A percentile compares a stretch with the other conserved stretches of the same genome.
Conservation (phyloP, 2,329 filamentous ascomycete genomes). For the Fusarium cicatricum region DNA sequence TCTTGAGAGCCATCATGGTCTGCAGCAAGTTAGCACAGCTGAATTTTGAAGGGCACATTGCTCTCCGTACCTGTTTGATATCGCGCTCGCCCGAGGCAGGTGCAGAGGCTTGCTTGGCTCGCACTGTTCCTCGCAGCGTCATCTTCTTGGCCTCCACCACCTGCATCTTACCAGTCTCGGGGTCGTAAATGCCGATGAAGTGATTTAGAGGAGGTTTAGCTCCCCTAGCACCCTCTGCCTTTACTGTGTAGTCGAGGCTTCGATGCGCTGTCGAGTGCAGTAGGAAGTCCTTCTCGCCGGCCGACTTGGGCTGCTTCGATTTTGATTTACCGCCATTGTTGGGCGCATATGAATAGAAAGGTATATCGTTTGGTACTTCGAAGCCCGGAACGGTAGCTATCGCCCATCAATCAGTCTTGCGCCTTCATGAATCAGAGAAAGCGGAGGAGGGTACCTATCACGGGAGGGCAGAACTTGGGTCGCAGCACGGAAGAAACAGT, state of each 20-base stretch:
- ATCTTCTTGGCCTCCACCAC: constrained; percentile 72
- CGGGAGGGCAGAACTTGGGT: constrained; percentile 58
- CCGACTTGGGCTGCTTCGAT: constrained; percentile 51
- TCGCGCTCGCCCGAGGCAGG: constrained; percentile 53
- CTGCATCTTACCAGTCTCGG: constrained; percentile 64
- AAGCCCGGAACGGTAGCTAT: constrained; percentile 49
- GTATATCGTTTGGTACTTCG: constrained; percentile 45
- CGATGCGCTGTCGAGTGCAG: constrained; percentile 66
- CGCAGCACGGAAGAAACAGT: constrained; percentile 57
- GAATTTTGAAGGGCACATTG: not conserved
- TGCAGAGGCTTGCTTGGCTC: constrained; percentile 61
- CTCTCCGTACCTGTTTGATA: constrained; percentile 39
- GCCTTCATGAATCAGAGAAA: not conserved
- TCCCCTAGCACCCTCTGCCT: constrained; percentile 53
- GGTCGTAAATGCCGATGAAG: constrained; percentile 72
- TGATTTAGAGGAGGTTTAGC: constrained; percentile 60
- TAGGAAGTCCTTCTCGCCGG: constrained; percentile 58
- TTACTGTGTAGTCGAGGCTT: constrained; percentile 67
- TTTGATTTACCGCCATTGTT: constrained; percentile 46
- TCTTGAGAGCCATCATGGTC: constrained; percentile 68
- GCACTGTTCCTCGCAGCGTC: constrained; percentile 65
- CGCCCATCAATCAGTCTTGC: constrained; percentile 35
- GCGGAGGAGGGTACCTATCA: constrained; percentile 55
- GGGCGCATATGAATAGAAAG: constrained; percentile 61
- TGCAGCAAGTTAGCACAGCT: constrained; percentile 46